Conservation (phyloP, 495 filamentous ascomycete species). For the Penicillium paxilli region DNA sequence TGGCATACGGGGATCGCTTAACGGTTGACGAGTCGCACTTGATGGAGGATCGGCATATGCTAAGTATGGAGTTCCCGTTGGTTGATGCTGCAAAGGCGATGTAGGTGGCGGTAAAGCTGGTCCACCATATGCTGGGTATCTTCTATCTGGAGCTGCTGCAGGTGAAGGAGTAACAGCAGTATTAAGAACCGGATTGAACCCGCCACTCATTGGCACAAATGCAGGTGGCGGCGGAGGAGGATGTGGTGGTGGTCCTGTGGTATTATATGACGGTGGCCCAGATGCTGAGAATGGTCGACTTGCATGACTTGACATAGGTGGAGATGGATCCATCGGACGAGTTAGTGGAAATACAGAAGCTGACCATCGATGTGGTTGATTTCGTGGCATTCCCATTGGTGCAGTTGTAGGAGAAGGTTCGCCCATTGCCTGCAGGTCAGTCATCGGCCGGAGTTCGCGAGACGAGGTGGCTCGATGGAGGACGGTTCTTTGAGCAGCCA, state of each 20-base stretch:
- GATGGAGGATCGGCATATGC: constrained; percentile 30
- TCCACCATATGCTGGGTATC: constrained; percentile 28
- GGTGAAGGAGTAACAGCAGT: constrained; percentile 17
- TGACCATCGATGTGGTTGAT: constrained; percentile 40
- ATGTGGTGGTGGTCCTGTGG: constrained; percentile 18
- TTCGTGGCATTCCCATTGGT: constrained; percentile 21
- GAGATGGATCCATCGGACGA: constrained; percentile 32
- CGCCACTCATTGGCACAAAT: constrained; percentile 27
- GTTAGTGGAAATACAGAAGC: constrained; percentile 35
- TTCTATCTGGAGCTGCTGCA: constrained; percentile 34
- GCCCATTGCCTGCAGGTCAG: constrained; percentile 37
- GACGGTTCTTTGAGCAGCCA: constrained; percentile 23
- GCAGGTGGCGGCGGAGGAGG: constrained; percentile 33
- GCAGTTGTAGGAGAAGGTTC: constrained; percentile 21
- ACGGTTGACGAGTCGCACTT: constrained; percentile 24
- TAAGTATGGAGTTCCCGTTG: constrained; percentile 24
- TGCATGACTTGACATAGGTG: constrained; percentile 24
- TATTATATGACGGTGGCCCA: constrained; percentile 31
- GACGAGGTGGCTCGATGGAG: constrained; percentile 44
- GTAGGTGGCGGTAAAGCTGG: constrained; percentile 32
- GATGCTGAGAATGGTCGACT: constrained; percentile 43
- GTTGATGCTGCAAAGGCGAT: constrained; percentile 40
- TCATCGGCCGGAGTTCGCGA: constrained; percentile 46
- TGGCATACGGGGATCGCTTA: constrained; percentile 27
- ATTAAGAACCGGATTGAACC: constrained; percentile 34